These are phyloP conservation scores for Heracleum sosnowskyi DNA, from an alignment of 129 eudicot species.

Conservation along the genomic window DNA sequence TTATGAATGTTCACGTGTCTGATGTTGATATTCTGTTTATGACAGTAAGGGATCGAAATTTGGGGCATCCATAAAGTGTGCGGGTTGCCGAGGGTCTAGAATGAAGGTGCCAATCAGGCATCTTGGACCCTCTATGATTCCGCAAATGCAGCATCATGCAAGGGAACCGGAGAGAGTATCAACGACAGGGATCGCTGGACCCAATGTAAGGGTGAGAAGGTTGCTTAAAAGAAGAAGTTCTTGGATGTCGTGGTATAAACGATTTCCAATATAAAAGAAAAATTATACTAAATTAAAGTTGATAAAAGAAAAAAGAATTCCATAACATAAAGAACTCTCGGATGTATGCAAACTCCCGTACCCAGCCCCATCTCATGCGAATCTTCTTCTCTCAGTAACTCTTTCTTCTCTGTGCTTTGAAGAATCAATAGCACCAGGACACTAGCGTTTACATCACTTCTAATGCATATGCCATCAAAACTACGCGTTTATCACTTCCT, in stretches of 20 bases:
- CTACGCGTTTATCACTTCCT: too few relatives aligned
- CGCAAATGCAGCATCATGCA: slow-evolving; percentile 79
- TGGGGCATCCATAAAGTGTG: slow-evolving; percentile 54
- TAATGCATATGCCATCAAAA: too few relatives aligned
- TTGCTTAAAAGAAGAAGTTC: slow-evolving; percentile 60
- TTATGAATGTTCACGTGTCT: neutral
- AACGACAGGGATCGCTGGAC: slow-evolving; percentile 53
- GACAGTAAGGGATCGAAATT: slow-evolving; percentile 67
- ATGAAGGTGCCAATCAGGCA: slow-evolving; percentile 67
- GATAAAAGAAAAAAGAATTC: too few relatives aligned
- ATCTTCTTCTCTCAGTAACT: too few relatives aligned
- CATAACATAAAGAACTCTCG: too few relatives aligned
- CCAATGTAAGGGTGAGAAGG: slow-evolving; percentile 72
- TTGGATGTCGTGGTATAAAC: slow-evolving; percentile 64
- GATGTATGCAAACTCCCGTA: too few relatives aligned
- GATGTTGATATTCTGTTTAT: neutral
- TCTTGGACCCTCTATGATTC: slow-evolving; percentile 79
- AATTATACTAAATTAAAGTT: too few relatives aligned
- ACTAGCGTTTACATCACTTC: too few relatives aligned
- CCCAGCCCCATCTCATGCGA: too few relatives aligned
- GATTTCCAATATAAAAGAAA: too few relatives aligned
- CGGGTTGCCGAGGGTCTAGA: slow-evolving; percentile 64
- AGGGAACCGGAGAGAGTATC: slow-evolving; percentile 66
- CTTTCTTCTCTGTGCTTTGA: too few relatives aligned
- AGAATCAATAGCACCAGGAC: too few relatives aligned